Evolutionary conservation across 805 yeast species (phyloP), one percentile per base, ranked within the genome.

Genomic region (Candida easanensis): DNA sequence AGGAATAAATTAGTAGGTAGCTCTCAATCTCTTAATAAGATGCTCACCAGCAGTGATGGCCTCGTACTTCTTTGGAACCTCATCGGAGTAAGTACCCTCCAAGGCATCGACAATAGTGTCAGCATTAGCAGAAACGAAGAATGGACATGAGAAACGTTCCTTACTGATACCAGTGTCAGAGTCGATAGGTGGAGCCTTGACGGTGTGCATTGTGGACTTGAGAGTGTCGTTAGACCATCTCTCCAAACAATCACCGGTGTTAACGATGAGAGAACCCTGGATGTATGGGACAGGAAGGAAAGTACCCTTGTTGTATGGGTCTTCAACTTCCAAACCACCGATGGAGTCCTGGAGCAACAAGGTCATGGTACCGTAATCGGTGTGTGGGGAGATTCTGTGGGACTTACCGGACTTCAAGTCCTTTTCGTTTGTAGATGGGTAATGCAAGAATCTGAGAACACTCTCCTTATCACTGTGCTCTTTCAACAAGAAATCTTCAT

Each of bases 31-130:
- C 34, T 15, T 33, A 13, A 38, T 43, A 7, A 53, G 15, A 33
- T 56, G 52, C 18, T 56, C 60, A 17, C 42, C 45, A 5, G 51
- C 35, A 11, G 49, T 52, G 13, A 56, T 50, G 9, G 60, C 56
- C 26, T 42, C 51, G 30, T 57, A 57, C 40, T 55, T 57, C 45
- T 51, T 51, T 18, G 59, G 59, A 8, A 43, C 41, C 0, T 27
- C n/a, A 3, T 47, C 51, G 9, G 50, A 43, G 31, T 21, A 50
- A 3, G 56, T 53, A 2, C 56, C 57, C 16, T 51, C 54, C 10
- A 52, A 25, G 28, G 45, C 44, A 30, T 53, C 57, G 25, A 56
- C 51, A 7, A 45, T 35, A 16, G 23, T 23, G 8, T 27, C 39
- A 9, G 31, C 5, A 15, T 36, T 36, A 4, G 33, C 39, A 10